Conservation (phyloP, 176 grass and related monocot genomes). For the Oryza glumipatula region DNA sequence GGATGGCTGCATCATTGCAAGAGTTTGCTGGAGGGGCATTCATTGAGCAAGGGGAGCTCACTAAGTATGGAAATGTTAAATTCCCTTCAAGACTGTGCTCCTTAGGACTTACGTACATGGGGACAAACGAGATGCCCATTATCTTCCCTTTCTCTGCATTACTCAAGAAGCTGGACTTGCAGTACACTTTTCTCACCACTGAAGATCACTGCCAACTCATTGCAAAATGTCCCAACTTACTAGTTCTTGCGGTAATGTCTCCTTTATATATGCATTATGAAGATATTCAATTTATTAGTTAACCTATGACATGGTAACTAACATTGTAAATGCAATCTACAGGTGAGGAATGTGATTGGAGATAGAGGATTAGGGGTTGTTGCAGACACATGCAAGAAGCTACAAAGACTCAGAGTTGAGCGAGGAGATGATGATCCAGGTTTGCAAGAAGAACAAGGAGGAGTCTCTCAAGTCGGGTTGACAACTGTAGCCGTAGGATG, state of each 20-base stretch:
- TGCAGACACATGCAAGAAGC: constrained; percentile 80
- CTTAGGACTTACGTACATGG: constrained; percentile 79
- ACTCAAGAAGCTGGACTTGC: constrained; percentile 90
- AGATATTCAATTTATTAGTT: neutral
- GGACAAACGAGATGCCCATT: constrained; percentile 63
- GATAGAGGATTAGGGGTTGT: constrained; percentile 84
- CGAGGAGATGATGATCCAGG: constrained; percentile 85
- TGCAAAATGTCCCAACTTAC: constrained; percentile 71
- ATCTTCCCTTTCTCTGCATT: constrained; percentile 63
- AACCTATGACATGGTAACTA: constrained; percentile 1
- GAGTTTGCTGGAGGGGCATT: constrained; percentile 78
- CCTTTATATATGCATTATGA: neutral
- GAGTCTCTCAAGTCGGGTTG: constrained; percentile 75
- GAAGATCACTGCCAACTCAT: constrained; percentile 90
- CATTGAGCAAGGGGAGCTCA: constrained; percentile 60
- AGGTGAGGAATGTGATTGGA: constrained; percentile 92
- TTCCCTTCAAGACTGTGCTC: constrained; percentile 65
- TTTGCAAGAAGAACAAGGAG: constrained; percentile 75
- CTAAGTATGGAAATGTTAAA: constrained; percentile 43
- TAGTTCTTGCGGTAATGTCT: constrained; percentile 78
- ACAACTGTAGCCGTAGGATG: constrained; percentile 69
- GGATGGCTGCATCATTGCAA: constrained; percentile 49
- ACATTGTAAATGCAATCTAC: constrained; percentile 14
- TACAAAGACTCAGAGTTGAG: constrained; percentile 79
- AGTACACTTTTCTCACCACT: constrained; percentile 79